These are phyloP conservation scores for Thielaviopsis euricoi DNA, from an alignment of 2,329 filamentous ascomycete species.

Conservation along the genomic window DNA sequence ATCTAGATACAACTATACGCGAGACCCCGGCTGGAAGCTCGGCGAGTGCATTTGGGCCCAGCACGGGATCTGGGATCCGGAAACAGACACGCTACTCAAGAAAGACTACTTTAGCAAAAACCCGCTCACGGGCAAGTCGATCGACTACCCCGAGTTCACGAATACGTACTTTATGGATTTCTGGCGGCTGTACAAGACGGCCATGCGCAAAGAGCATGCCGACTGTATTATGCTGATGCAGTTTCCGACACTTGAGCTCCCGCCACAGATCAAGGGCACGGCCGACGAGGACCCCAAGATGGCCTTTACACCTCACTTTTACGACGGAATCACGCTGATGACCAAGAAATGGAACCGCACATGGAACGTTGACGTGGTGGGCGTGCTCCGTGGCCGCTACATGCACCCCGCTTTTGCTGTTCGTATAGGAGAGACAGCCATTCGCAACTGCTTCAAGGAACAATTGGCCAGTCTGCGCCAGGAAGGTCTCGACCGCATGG, in stretches of 20 bases:
- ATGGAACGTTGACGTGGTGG: constrained; percentile 94
- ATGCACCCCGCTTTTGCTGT: constrained; percentile 79
- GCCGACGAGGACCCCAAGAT: constrained; percentile 76
- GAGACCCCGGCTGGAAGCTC: constrained; percentile 75
- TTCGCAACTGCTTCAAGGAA: constrained; percentile 81
- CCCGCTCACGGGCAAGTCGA: constrained; percentile 52
- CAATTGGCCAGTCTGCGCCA: constrained; percentile 70
- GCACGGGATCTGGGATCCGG: constrained; percentile 85
- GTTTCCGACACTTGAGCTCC: constrained; percentile 79
- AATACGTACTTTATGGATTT: constrained; percentile 84
- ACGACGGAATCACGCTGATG: constrained; percentile 90
- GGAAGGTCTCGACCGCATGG: constrained; percentile 78
- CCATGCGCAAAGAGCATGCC: constrained; percentile 59
- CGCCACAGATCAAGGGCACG: constrained; percentile 74
- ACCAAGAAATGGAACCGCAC: constrained; percentile 97
- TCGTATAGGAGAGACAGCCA: constrained; percentile 82
- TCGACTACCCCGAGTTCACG: constrained; percentile 76
- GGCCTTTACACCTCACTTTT: constrained; percentile 89
- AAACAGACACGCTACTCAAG: constrained; percentile 56
- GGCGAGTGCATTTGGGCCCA: constrained; percentile 97
- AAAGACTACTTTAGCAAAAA: constrained; percentile 81
- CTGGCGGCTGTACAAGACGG: constrained; percentile 59
- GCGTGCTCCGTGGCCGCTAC: constrained; percentile 78
- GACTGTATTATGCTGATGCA: constrained; percentile 81
- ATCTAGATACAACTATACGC: constrained; percentile 73